These are phyloP conservation scores for Leishmania turanica DNA, from an alignment of 208 protist species.

Conservation along the genomic window DNA sequence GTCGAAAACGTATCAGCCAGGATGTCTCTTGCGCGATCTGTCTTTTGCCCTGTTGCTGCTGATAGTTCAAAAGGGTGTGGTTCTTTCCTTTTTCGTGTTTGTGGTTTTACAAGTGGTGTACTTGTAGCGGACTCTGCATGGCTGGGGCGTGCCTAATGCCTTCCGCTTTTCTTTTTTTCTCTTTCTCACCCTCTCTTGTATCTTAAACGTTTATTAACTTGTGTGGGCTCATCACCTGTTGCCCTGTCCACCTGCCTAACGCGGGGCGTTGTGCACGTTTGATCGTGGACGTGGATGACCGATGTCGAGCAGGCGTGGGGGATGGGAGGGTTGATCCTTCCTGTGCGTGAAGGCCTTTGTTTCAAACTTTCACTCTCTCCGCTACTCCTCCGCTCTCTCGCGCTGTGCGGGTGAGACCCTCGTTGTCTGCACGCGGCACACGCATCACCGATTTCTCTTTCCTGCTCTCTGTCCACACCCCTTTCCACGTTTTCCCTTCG, in stretches of 20 bases:
- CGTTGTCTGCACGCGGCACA: neutral
- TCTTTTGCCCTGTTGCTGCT: neutral
- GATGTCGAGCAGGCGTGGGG: neutral
- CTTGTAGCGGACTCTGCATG: neutral
- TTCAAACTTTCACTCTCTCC: neutral
- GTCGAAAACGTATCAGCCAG: neutral
- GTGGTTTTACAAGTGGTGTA: neutral
- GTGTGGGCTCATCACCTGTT: neutral
- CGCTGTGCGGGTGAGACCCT: neutral
- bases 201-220: neutral
- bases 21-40: neutral
- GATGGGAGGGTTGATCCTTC: neutral
- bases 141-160: neutral
- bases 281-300: too few relatives aligned
- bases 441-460: neutral
- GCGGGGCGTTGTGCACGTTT: neutral
- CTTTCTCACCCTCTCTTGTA: neutral
- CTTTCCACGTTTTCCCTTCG: neutral
- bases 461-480: neutral
- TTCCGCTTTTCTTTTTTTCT: neutral
- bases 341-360: neutral
- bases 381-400: neutral
- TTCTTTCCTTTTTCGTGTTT: neutral
- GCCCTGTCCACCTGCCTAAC: neutral
- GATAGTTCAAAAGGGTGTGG: neutral